phyloP scores from a whole-genome alignment of 2,329 filamentous ascomycete genomes.

The Lithohypha guttulata region DNA sequence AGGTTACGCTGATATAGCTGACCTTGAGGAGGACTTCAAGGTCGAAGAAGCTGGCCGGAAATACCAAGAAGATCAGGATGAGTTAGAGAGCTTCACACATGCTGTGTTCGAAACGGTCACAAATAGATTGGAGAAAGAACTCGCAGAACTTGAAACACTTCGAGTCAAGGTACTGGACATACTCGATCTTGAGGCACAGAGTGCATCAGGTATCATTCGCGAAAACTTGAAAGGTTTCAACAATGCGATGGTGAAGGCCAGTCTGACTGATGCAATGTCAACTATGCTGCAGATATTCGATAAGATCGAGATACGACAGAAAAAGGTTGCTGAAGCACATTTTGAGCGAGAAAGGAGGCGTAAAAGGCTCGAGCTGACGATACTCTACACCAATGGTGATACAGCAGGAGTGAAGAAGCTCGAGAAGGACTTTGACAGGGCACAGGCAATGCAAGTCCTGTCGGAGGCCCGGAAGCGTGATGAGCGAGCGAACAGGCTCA shows the following conservation, averaged over 20 bases:
- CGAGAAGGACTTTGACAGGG: slow-evolving; percentile 38
- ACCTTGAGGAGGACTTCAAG: slow-evolving; percentile 45
- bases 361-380: slow-evolving; percentile 43
- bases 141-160: slow-evolving; percentile 38
- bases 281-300: slow-evolving; percentile 36
- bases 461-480: slow-evolving; percentile 41
- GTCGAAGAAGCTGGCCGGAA: slow-evolving; percentile 41
- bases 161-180: slow-evolving; percentile 35
- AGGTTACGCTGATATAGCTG: slow-evolving; percentile 46
- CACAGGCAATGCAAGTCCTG: slow-evolving; percentile 41
- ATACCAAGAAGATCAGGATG: slow-evolving; percentile 42
- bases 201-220: slow-evolving; percentile 20
- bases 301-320: slow-evolving; percentile 40
- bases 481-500: slow-evolving; percentile 39
- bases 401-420: slow-evolving; percentile 40
- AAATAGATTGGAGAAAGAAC: slow-evolving; percentile 38
- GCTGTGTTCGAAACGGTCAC: slow-evolving; percentile 43
- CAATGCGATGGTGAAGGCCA: slow-evolving; percentile 24
- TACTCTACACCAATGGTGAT: slow-evolving; percentile 36
- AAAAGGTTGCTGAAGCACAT: slow-evolving; percentile 39
- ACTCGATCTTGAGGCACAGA: slow-evolving; percentile 31
- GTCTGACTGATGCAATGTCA: slow-evolving; percentile 33
- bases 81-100: slow-evolving; percentile 41
- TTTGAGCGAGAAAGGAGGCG: slow-evolving; percentile 44
- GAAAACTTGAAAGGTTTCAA: slow-evolving; percentile 20